A percentile compares a stretch with the other conserved stretches of the same genome.
Evolutionary conservation across 495 filamentous ascomycete species (phyloP).

Genomic region (Diplogelasinospora grovesii): DNA sequence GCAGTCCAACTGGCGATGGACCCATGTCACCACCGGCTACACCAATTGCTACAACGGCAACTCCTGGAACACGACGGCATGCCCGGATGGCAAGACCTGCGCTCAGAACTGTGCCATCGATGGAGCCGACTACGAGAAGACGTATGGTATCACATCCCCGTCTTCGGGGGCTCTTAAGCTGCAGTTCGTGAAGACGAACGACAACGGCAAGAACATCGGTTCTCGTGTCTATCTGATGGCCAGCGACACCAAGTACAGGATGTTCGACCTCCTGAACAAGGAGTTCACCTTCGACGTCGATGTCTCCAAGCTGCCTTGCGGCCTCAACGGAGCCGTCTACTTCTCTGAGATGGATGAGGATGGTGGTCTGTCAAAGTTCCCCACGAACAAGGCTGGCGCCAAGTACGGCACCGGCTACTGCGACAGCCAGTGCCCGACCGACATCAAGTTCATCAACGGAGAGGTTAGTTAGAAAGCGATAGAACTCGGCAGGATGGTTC

Average conservation of each 20-base stretch:
- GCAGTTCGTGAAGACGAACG: slow-evolving; percentile 51
- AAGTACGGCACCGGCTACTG: slow-evolving; percentile 69
- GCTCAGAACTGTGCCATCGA: slow-evolving; percentile 56
- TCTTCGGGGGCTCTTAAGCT: slow-evolving; percentile 46
- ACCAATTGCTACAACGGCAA: slow-evolving; percentile 63
- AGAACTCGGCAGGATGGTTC: not conserved
- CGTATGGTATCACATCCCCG: slow-evolving; percentile 54
- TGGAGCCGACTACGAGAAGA: slow-evolving; percentile 53
- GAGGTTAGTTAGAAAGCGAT: too few relatives aligned
- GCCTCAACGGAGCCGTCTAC: slow-evolving; percentile 66
- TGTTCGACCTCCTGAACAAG: slow-evolving; percentile 57
- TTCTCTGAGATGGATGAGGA: slow-evolving; percentile 58
- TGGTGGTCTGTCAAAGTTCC: slow-evolving; percentile 47
- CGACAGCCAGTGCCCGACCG: slow-evolving; percentile 59
- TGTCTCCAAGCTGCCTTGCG: slow-evolving; percentile 58
- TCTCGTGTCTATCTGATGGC: slow-evolving; percentile 58
- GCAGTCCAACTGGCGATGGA: slow-evolving; percentile 60
- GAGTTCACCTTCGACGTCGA: slow-evolving; percentile 70
- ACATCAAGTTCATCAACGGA: slow-evolving; percentile 66
- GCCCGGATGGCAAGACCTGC: slow-evolving; percentile 48
- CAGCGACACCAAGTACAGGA: slow-evolving; percentile 50
- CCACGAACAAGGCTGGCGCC: slow-evolving; percentile 58
- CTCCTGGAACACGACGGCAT: slow-evolving; percentile 49
- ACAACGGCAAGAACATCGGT: slow-evolving; percentile 49
- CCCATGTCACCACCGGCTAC: slow-evolving; percentile 45